Percentiles rank a stretch among this genome's conserved stretches.
Evolutionary conservation across 1,139 yeast species (phyloP).

Genomic region (Blastobotrys illinoisensis): DNA sequence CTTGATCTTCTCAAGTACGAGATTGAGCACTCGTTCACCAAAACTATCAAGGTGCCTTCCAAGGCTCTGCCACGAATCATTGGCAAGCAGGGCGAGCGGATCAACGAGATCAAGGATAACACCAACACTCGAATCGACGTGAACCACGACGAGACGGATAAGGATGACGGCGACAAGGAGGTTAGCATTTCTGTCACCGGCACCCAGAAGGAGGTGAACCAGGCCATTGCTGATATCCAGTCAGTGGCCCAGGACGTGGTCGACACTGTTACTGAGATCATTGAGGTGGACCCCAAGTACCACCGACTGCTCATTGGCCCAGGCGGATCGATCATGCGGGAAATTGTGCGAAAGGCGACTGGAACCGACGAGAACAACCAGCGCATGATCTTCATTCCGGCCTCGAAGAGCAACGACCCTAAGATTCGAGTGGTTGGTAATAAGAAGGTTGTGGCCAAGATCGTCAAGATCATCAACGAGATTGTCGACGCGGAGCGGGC

Average conservation of each 20-base stretch:
- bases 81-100: conserved; percentile 82
- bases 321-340: conserved; percentile 70
- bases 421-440: conserved; percentile 71
- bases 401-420: conserved; percentile 54
- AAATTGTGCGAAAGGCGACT: conserved; percentile 75
- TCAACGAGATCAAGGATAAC: conserved; percentile 76
- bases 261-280: conserved; percentile 54
- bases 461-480: conserved; percentile 57
- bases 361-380: conserved; percentile 46
- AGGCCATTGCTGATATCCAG: conserved; percentile 60
- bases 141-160: conserved; percentile 44
- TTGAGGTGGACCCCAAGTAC: conserved; percentile 72
- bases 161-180: conserved; percentile 18
- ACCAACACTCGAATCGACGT: conserved; percentile 72
- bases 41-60: conserved; percentile 58
- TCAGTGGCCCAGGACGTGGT: conserved; percentile 62
- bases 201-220: conserved; percentile 70
- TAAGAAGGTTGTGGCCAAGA: conserved; percentile 63
- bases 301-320: conserved; percentile 79
- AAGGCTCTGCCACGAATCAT: conserved; percentile 77
- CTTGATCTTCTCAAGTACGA: conserved; percentile 80
- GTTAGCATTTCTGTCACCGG: conserved; percentile 74
- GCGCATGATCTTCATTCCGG: conserved; percentile 70
- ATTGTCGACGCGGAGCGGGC: conserved; percentile 65
- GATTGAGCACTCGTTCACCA: conserved; percentile 74